Percentiles rank a stretch among this genome's conserved stretches.
phyloP scores from a whole-genome alignment of 345 rosid genomes.

The Populus deltoides region DNA sequence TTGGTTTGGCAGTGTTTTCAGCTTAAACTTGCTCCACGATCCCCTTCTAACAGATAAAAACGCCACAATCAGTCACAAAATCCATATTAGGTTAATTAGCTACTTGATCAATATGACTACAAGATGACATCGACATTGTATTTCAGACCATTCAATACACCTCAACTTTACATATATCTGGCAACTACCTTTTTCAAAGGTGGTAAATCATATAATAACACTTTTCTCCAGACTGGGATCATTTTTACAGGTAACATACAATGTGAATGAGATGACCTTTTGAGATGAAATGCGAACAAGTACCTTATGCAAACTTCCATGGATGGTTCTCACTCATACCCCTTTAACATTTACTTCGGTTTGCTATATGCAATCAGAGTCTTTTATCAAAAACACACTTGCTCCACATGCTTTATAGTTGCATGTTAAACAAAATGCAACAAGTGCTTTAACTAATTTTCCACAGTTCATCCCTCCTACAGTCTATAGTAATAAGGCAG shows the following conservation, averaged over 20 bases:
- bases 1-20: constrained; percentile 33
- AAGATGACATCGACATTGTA: background rate
- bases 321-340: background rate
- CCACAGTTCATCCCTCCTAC: background rate
- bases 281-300: background rate
- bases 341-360: background rate
- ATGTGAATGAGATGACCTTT: background rate
- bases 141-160: background rate
- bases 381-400: background rate
- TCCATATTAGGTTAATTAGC: background rate
- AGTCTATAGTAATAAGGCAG: background rate
- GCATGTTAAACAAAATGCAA: background rate
- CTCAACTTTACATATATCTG: background rate
- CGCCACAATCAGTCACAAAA: constrained; percentile 8
- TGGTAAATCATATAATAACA: background rate
- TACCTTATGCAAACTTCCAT: background rate
- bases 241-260: background rate
- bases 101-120: background rate
- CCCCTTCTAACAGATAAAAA: constrained; percentile 37
- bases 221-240: background rate
- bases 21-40: constrained; percentile 41
- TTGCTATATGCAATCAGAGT: background rate
- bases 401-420: background rate
- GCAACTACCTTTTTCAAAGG: background rate
- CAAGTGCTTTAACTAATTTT: background rate